These are phyloP conservation scores for Smallanthus sonchifolius DNA, from an alignment of 129 eudicot species.

Conservation along the genomic window DNA sequence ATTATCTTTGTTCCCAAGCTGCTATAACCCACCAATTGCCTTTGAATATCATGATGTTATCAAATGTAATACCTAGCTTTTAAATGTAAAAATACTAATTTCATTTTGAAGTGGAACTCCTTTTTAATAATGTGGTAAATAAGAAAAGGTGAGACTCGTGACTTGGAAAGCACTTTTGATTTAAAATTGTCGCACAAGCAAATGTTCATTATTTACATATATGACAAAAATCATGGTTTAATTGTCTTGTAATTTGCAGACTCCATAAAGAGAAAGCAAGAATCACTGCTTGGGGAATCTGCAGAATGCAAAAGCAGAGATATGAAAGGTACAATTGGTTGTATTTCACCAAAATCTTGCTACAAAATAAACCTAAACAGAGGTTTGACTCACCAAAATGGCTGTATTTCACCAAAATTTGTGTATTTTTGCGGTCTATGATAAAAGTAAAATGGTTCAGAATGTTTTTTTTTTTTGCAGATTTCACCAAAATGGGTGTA, in stretches of 20 bases:
- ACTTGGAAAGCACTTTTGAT: constrained; percentile 9
- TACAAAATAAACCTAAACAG: no score
- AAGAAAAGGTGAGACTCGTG: constrained; percentile 18
- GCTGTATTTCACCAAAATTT: no score
- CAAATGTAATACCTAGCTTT: not conserved
- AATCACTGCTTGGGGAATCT: constrained; percentile 94
- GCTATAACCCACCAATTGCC: not conserved
- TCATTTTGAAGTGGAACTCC: not conserved
- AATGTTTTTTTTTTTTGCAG: no score
- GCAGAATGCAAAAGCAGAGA: constrained; percentile 90
- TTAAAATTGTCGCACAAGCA: not conserved
- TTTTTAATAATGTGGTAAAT: constrained; percentile 6
- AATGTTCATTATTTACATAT: not conserved
- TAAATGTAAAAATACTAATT: not conserved
- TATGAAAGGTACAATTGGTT: no score
- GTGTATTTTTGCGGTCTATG: no score
- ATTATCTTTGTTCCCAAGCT: constrained; percentile 4
- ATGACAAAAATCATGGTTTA: constrained; percentile 1
- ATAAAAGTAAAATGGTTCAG: no score
- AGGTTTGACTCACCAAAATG: no score
- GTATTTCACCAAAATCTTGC: no score
- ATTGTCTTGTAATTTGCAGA: constrained; percentile 40
- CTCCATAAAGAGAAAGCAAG: constrained; percentile 70
- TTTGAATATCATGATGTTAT: not conserved
- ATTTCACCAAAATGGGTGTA: no score